Evolutionary conservation across 1,139 yeast species (phyloP).

Genomic region (Wickerhamomyces sp.): DNA sequence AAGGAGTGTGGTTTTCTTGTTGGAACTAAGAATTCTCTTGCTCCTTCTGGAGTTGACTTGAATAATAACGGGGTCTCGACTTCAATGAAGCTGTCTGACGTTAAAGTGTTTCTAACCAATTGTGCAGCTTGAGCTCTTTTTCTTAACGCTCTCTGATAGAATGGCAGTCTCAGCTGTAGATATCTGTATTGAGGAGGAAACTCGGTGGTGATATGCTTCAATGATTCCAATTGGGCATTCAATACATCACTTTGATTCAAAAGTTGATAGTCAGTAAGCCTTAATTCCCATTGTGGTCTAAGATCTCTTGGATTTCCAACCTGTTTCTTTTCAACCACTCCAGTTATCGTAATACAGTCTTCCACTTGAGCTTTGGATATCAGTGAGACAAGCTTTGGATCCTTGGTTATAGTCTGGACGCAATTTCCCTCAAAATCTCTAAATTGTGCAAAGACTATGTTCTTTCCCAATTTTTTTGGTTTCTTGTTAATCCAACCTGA

Average conservation of each 20-base stretch:
- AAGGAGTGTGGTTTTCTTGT: conserved; percentile 61
- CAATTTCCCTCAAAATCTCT: conserved; percentile 67
- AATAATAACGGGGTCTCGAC: conserved; percentile 90
- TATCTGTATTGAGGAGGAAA: conserved; percentile 80
- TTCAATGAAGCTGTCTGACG: conserved; percentile 56
- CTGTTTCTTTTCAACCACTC: conserved; percentile 36
- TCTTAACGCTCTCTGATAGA: conserved; percentile 54
- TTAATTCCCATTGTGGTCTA: conserved; percentile 47
- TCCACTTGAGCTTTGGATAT: conserved; percentile 57
- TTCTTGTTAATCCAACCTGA: conserved; percentile 76
- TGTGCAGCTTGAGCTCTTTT: conserved; percentile 58
- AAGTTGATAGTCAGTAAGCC: conserved; percentile 45
- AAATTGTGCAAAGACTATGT: conserved; percentile 60
- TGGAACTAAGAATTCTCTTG: conserved; percentile 92
- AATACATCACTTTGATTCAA: conserved; percentile 63
- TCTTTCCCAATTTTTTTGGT: conserved; percentile 59
- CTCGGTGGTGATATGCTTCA: conserved; percentile 45
- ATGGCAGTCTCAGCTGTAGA: conserved; percentile 66
- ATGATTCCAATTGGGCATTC: conserved; percentile 66
- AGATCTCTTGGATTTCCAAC: conserved; percentile 12
- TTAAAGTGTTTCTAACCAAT: conserved; percentile 48
- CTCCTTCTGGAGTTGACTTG: conserved; percentile 98
- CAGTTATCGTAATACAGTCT: conserved; percentile 71
- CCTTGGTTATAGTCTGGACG: conserved; percentile 58
- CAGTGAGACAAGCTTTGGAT: conserved; percentile 34